Percentiles rank a stretch among this genome's conserved stretches.
Conservation (phyloP, 257 asterid species). For the Sherardia arvensis region DNA sequence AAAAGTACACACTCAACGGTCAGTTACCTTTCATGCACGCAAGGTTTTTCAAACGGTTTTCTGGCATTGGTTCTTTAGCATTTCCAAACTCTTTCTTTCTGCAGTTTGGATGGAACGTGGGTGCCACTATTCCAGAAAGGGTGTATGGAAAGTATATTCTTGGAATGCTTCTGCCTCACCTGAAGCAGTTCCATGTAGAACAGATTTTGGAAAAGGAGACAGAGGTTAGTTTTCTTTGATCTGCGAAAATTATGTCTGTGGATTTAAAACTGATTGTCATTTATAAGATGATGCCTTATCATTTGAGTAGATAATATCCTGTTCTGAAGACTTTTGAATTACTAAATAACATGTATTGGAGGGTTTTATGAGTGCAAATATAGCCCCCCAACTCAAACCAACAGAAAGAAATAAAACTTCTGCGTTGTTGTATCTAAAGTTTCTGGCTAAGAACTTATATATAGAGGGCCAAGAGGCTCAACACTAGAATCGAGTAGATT, state of each 20-base stretch:
- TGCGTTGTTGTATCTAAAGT: too few relatives aligned
- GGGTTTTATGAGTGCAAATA: neutral
- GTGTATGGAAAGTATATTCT: conserved; percentile 53
- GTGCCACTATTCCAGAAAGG: conserved; percentile 23
- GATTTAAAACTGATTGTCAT: neutral
- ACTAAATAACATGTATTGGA: neutral
- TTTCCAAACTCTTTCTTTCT: neutral
- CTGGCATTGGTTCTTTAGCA: neutral
- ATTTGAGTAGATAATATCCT: neutral
- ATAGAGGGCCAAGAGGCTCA: too few relatives aligned
- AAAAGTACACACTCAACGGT: conserved; percentile 49
- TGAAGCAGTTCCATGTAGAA: conserved; percentile 39
- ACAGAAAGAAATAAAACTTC: too few relatives aligned
- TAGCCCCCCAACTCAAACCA: too few relatives aligned
- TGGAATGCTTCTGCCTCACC: conserved; percentile 58
- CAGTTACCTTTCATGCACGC: conserved; percentile 17
- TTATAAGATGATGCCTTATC: neutral
- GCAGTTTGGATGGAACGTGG: too few relatives aligned
- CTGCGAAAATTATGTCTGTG: neutral
- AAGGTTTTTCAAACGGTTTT: conserved; percentile 6
- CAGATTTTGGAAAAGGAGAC: conserved; percentile 56
- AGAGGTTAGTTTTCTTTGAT: conserved; percentile 45
- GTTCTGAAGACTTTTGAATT: neutral
- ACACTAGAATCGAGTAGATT: too few relatives aligned
- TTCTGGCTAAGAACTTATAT: too few relatives aligned